Percentiles rank a stretch among this genome's conserved stretches.
Evolutionary conservation across 208 protist genomes (phyloP).

Genomic region (Leishmania gerbilli): DNA sequence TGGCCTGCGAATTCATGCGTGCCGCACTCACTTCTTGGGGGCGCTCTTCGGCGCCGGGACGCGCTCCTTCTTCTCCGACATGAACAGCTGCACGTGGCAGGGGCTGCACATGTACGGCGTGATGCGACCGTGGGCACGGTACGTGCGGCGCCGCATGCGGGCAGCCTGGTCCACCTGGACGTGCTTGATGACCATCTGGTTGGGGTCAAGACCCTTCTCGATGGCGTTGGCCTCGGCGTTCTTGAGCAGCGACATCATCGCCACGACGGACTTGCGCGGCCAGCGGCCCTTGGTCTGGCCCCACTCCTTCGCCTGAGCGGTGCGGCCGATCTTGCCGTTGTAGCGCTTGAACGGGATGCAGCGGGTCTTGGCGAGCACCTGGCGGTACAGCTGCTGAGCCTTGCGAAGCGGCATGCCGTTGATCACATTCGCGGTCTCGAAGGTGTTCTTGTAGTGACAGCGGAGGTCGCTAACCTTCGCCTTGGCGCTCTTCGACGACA

Average conservation of each 20-base stretch:
- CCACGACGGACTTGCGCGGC: constrained; percentile 94
- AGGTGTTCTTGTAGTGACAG: constrained; percentile 96
- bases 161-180: constrained; percentile 92
- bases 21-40: constrained; percentile 74
- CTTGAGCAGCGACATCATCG: constrained; percentile 92
- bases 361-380: constrained; percentile 94
- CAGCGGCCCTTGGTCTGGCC: constrained; percentile 93
- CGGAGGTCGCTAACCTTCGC: constrained; percentile 91
- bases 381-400: constrained; percentile 93
- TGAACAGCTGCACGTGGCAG: constrained; percentile 92
- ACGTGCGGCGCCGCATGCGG: constrained; percentile 93
- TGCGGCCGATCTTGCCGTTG: constrained; percentile 92
- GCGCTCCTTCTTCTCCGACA: constrained; percentile 85
- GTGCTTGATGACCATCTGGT: constrained; percentile 94
- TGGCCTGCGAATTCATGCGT: constrained; percentile 1
- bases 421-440: constrained; percentile 93
- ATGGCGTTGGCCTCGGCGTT: constrained; percentile 94
- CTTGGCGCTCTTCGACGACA: constrained; percentile 87
- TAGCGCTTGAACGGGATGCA: constrained; percentile 96
- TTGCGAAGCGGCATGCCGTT: constrained; percentile 93
- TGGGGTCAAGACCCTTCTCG: constrained; percentile 92
- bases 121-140: constrained; percentile 96
- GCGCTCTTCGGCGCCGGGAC: constrained; percentile 79
- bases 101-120: constrained; percentile 93
- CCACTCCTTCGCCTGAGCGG: constrained; percentile 93